Evolutionary conservation across 441 rosid species (phyloP).

Genomic region (Erodium chrysanthum): DNA sequence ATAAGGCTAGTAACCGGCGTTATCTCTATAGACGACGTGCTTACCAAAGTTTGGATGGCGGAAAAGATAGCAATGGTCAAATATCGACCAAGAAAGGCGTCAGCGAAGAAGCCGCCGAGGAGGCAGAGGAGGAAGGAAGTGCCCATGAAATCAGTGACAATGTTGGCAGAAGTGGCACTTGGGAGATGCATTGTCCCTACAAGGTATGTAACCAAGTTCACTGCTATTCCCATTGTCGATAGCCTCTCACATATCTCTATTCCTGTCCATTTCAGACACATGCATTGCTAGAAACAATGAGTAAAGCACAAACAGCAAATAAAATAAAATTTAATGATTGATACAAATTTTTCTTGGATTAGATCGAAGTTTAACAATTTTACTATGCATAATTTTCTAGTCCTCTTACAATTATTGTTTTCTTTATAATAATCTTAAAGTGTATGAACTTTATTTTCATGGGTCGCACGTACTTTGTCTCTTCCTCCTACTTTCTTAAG

Average conservation of each 20-base stretch:
- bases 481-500: neutral
- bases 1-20: no score
- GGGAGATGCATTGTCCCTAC: slow-evolving; percentile 72
- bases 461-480: neutral
- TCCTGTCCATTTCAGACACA: slow-evolving; percentile 36
- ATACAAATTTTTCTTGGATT: no score
- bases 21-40: no score
- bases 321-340: no score
- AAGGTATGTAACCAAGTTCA: slow-evolving; percentile 78
- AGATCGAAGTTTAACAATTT: no score
- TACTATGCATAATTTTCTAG: no score
- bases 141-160: slow-evolving; percentile 82
- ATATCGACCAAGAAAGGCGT: slow-evolving; percentile 70
- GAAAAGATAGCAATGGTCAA: slow-evolving; percentile 67
- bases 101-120: slow-evolving; percentile 92
- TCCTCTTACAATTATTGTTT: no score
- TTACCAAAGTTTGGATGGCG: slow-evolving; percentile 48
- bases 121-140: slow-evolving; percentile 63
- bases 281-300: no score
- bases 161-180: slow-evolving; percentile 70
- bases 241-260: slow-evolving; percentile 82
- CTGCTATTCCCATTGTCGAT: slow-evolving; percentile 90
- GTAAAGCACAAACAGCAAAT: no score
- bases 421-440: neutral
- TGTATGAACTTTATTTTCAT: neutral